Conservation (phyloP, 2,329 filamentous ascomycete genomes). For the Plectosphaerella sp. region DNA sequence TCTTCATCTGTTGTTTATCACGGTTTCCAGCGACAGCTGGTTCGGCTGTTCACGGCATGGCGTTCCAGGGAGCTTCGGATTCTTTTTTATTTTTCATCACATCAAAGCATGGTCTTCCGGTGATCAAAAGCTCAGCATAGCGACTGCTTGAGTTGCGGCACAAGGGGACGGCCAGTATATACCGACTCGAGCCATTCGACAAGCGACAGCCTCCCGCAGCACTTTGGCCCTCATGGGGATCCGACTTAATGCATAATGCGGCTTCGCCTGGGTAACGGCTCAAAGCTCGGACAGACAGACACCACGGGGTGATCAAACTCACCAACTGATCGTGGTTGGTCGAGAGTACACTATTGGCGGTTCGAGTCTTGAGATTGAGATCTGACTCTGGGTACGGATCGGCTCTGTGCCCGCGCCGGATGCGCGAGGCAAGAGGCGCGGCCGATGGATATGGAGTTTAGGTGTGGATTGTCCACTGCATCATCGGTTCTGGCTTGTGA, state of each 20-base stretch:
- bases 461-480: not conserved
- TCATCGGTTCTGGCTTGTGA: not conserved
- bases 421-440: not conserved
- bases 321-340: not conserved
- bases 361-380: not conserved
- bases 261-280: slow-evolving; percentile 1
- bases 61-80: slow-evolving; percentile 7
- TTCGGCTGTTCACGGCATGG: slow-evolving; percentile 4
- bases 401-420: not conserved
- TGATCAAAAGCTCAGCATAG: slow-evolving; percentile 6
- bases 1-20: slow-evolving; percentile 9
- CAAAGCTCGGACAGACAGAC: slow-evolving; percentile 1
- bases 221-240: slow-evolving; percentile 5
- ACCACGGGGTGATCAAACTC: not conserved
- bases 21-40: not conserved
- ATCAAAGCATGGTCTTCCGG: not conserved
- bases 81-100: not conserved
- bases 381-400: not conserved
- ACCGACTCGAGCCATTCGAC: slow-evolving; percentile 8
- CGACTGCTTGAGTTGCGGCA: not conserved
- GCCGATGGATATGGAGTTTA: not conserved
- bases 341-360: not conserved
- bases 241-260: slow-evolving; percentile 16
- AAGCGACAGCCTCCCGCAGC: not conserved
- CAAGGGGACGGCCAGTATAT: slow-evolving; percentile 3